These are phyloP conservation scores for Remersonia thermophila DNA, from an alignment of 2,329 filamentous ascomycete genomes.

Conservation along the genomic window DNA sequence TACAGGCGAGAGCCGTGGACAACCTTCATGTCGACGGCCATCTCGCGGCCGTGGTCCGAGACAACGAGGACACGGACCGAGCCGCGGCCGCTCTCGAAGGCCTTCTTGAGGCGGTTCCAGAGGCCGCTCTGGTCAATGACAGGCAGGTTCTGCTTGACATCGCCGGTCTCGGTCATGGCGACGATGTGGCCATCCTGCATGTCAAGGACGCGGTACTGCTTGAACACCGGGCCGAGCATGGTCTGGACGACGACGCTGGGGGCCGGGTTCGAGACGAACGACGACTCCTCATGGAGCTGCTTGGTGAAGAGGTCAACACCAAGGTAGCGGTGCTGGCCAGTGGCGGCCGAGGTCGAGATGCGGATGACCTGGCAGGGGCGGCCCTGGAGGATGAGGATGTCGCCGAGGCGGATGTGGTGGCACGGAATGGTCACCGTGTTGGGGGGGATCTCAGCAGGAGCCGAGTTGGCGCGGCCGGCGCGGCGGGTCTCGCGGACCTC, in stretches of 20 bases:
- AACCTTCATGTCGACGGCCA: conserved; percentile 98
- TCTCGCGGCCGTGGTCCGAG: conserved; percentile 82
- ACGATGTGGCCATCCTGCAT: conserved; percentile 75
- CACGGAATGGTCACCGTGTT: conserved; percentile 97
- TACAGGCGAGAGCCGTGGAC: conserved; percentile 69
- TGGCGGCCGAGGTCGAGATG: conserved; percentile 95
- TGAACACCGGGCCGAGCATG: conserved; percentile 98
- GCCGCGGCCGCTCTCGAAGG: conserved; percentile 86
- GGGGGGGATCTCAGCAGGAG: conserved; percentile 30
- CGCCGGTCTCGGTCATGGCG: conserved; percentile 97
- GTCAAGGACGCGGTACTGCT: conserved; percentile 99
- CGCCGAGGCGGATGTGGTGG: conserved; percentile 98
- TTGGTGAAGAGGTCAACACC: conserved; percentile 99
- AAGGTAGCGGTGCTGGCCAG: conserved; percentile 98
- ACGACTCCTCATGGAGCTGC: conserved; percentile 97
- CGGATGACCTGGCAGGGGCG: conserved; percentile 99
- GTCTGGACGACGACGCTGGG: conserved; percentile 97
- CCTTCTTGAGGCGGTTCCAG: conserved; percentile 63
- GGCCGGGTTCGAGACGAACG: conserved; percentile 91
- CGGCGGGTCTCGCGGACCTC: conserved; percentile 35
- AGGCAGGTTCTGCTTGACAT: conserved; percentile 90
- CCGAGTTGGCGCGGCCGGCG: conserved; percentile 23
- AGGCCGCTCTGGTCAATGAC: conserved; percentile 94
- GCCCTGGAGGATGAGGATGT: conserved; percentile 97
- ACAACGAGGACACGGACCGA: conserved; percentile 92